Evolutionary conservation across 345 rosid genomes (phyloP), one percentile per base, ranked within the genome.

Genomic region (Kernera saxatilis): DNA sequence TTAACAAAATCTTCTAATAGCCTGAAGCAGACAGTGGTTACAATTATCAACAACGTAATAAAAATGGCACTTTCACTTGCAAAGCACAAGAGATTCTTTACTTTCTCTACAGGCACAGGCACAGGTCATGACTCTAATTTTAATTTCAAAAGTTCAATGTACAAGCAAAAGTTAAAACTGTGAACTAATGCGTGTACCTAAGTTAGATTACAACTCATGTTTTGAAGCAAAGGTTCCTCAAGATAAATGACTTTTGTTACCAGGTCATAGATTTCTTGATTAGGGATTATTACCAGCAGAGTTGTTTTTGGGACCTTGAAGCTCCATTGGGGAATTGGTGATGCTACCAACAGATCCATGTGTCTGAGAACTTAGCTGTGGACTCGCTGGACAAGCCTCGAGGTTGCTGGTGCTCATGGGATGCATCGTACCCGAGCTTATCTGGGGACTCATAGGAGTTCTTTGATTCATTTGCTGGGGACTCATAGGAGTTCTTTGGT

Each of bases 331-430:
- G 44, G 99, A 92, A 78, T 90, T 87, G 45, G 87, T 51, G 51
- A 95, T 90, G 79, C 97, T 95, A 82, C 93, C 91, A 65, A 85
- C 98, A 0, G 97, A 92, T 65, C 96, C 92, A 59, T 83, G 84
- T 68, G 98, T 89, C 84, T 91, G 96, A 63, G 96, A 89, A 73
- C 98, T 94, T 74, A 88, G 75, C 78, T 94, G 98, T 15, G 99
- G 99, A 71, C 99, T 95, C 11, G 94, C 87, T 14, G 99, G 98
- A 77, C 96, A 84, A 25, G 79, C 82, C 60, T 89, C 98, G 11
- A 86, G 85, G 77, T 88, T 92, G 74, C 91, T 87, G 19, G 89
- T 83, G 78, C 88, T 87, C 79, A 85, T 61, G 48, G 84, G 85
- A 65, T 90, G 97, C 68, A 90, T 82, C 10, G 88, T 85, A 62